Evolutionary conservation across 2,329 filamentous ascomycete genomes (phyloP), one percentile per base, ranked within the genome.

Genomic region (Amphichorda felina): DNA sequence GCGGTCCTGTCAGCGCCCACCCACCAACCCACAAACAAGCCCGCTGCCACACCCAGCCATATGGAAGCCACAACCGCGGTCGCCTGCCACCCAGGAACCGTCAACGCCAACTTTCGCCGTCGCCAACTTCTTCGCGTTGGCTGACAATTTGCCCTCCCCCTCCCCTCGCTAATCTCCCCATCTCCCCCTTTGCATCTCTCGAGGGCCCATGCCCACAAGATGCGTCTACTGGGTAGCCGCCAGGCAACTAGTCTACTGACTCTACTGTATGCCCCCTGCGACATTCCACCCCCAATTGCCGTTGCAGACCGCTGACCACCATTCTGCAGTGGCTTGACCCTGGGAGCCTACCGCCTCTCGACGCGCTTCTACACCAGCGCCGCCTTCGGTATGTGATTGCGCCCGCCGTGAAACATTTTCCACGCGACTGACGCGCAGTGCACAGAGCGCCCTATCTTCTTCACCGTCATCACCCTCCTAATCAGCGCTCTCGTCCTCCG

Each of bases 361-460:
- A 17, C 30, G 24, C 30, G 25, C 16, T 38, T 34, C 19, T 38
- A 34, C 27, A 34, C 21, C 24, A 38, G 30, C 32, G 36, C 36
- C 10, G 30, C 36, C 3, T 38, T 38, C 14, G 36, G 36, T 34
- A 34, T 15, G 36, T 31, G 14, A 18, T 5, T 9, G 8, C 9
- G n/a, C 13, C 5, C 24, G 3, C 17, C 32, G 14, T 13, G n/a
- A 16, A 15, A 34, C n/a, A 22, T 24, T 16, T 24, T 24, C 17
- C 3, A 26, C 24, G 8, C 13, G 26, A 29, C 26, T 13, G 11
- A 15, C 26, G 16, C 16, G 16, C 10, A 15, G 5, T 19, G 16
- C 8, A 10, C n/a, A 38, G 36, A 38, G 18, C 22, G 26, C 16
- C 36, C 36, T 13, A 14, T 38, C 10, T 16, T 21, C 16, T 38